Evolutionary conservation across 2,329 filamentous ascomycete genomes (phyloP).

Genomic region (Massarina eburnea): DNA sequence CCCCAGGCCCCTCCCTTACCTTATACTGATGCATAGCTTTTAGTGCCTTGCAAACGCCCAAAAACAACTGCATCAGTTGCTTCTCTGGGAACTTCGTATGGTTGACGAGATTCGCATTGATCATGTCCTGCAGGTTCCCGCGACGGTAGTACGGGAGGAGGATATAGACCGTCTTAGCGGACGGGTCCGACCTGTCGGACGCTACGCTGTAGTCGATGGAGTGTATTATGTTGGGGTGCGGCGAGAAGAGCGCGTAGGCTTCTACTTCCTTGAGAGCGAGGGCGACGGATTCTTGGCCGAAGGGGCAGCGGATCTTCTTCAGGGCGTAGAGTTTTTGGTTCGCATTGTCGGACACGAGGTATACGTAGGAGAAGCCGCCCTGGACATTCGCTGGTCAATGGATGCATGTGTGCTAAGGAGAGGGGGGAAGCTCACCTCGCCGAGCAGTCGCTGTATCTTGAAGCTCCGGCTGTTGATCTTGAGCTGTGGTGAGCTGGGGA

Average conservation of each 20-base stretch:
- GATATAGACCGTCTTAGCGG: slow-evolving; percentile 93
- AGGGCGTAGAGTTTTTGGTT: slow-evolving; percentile 85
- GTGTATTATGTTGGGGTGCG: slow-evolving; percentile 82
- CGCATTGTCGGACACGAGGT: slow-evolving; percentile 90
- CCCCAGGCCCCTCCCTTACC: slow-evolving; percentile 59
- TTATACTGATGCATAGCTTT: slow-evolving; percentile 90
- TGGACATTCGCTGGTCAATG: slow-evolving; percentile 35
- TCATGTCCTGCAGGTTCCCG: slow-evolving; percentile 95
- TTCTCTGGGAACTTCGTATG: slow-evolving; percentile 87
- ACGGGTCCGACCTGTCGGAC: slow-evolving; percentile 66
- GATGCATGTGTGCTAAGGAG: slow-evolving; percentile 5
- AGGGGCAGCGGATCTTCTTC: slow-evolving; percentile 98
- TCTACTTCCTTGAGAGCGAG: slow-evolving; percentile 97
- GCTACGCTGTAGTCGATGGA: slow-evolving; percentile 81
- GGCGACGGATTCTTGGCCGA: slow-evolving; percentile 92
- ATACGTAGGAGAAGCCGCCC: slow-evolving; percentile 98
- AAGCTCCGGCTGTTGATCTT: slow-evolving; percentile 95
- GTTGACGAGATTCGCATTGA: slow-evolving; percentile 98
- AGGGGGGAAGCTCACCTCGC: slow-evolving; percentile 66
- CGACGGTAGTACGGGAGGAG: slow-evolving; percentile 92
- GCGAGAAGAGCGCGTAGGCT: slow-evolving; percentile 87
- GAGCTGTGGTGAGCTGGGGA: slow-evolving; percentile 88
- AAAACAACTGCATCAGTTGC: slow-evolving; percentile 82
- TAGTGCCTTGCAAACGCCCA: slow-evolving; percentile 87
- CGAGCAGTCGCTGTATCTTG: slow-evolving; percentile 90